Percentiles rank a stretch among this genome's conserved stretches.
phyloP scores from a whole-genome alignment of 495 filamentous ascomycete genomes.

The Annulohypoxylon nitens region DNA sequence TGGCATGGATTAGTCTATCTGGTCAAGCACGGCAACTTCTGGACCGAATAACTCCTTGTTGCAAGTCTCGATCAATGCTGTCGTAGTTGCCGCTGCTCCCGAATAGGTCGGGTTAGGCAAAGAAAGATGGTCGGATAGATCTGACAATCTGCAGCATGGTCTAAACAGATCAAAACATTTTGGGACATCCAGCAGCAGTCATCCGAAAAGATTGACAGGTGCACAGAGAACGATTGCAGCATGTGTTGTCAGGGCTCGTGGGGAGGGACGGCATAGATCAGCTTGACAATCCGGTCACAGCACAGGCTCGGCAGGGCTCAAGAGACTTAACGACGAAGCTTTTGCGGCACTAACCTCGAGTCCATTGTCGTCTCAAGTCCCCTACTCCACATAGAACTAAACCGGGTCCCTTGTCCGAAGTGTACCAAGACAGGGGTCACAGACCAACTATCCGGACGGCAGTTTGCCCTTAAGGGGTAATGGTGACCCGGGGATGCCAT shows the following conservation, averaged over 20 bases:
- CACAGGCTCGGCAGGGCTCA: slow-evolving; percentile 56
- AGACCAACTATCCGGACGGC: slow-evolving; percentile 51
- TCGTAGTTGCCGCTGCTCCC: slow-evolving; percentile 29
- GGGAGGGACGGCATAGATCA: slow-evolving; percentile 63
- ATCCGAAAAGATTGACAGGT: slow-evolving; percentile 49
- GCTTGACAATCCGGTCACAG: slow-evolving; percentile 64
- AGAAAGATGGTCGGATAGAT: slow-evolving; percentile 36
- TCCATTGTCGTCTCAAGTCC: slow-evolving; percentile 64
- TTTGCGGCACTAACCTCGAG: slow-evolving; percentile 54
- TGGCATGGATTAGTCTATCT: slow-evolving; percentile 22
- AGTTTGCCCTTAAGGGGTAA: slow-evolving; percentile 51
- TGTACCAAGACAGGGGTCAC: slow-evolving; percentile 53
- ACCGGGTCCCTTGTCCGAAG: slow-evolving; percentile 50
- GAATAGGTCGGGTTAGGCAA: slow-evolving; percentile 39
- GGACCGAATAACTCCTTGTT: slow-evolving; percentile 50
- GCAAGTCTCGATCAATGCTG: slow-evolving; percentile 46
- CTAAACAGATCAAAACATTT: slow-evolving; percentile 48
- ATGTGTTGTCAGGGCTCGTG: slow-evolving; percentile 47
- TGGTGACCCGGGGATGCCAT: slow-evolving; percentile 49
- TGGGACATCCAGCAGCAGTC: slow-evolving; percentile 39
- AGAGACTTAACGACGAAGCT: slow-evolving; percentile 49
- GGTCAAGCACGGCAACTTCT: slow-evolving; percentile 46
- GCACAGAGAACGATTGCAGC: slow-evolving; percentile 39
- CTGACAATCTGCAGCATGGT: slow-evolving; percentile 48
- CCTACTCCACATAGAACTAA: slow-evolving; percentile 48